These are phyloP conservation scores for Rhynchospora breviuscula DNA, from an alignment of 176 grass and related monocot species.

Conservation along the genomic window DNA sequence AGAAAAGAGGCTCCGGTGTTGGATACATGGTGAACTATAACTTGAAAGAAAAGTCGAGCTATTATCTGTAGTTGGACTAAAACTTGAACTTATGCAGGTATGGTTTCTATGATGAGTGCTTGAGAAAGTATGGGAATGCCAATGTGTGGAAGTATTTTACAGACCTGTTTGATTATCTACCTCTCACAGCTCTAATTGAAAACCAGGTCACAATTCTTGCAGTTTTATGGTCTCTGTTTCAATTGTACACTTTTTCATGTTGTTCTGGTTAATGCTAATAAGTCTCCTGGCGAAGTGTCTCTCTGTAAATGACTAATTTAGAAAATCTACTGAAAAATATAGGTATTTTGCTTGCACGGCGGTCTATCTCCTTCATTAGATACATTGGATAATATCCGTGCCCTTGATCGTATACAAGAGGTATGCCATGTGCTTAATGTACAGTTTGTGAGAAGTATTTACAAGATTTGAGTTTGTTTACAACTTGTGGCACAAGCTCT, in stretches of 20 bases:
- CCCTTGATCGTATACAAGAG: conserved; percentile 97
- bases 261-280: not conserved
- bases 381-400: conserved; percentile 91
- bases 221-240: not conserved
- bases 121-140: conserved; percentile 99
- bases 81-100: conserved; percentile 52
- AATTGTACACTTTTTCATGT: conserved; percentile 19
- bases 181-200: conserved; percentile 98
- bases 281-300: not conserved
- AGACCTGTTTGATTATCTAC: conserved; percentile 96
- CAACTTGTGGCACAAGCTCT: not conserved
- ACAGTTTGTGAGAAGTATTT: not conserved
- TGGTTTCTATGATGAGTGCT: conserved; percentile 97
- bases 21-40: not conserved
- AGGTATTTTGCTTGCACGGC: conserved; percentile 99
- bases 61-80: conserved; percentile 14
- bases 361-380: conserved; percentile 98
- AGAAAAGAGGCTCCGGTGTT: not conserved
- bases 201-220: conserved; percentile 59
- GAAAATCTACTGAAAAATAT: conserved; percentile 9
- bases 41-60: not conserved
- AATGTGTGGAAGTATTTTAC: conserved; percentile 99
- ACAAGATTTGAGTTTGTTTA: not conserved
- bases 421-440: conserved; percentile 27
- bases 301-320: conserved; percentile 3